Evolutionary conservation across 306 rosid species (phyloP).

Genomic region (Acmispon strigosus): DNA sequence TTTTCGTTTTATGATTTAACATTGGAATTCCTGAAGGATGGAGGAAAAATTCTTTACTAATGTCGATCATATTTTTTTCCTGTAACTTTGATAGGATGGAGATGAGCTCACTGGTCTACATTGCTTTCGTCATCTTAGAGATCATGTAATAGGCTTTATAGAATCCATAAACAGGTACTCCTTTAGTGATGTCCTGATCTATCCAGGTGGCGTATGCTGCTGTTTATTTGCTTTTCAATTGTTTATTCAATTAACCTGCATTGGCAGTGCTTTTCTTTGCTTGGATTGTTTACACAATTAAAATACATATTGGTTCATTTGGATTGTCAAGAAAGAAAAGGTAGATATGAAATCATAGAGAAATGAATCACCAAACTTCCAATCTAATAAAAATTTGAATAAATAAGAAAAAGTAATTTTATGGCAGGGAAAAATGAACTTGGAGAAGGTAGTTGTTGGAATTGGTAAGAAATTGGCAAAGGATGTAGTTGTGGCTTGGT

Average conservation of each 20-base stretch:
- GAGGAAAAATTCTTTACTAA: neutral
- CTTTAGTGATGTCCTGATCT: slow-evolving; percentile 2
- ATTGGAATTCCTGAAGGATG: slow-evolving; percentile 10
- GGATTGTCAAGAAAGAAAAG: too few species aligned
- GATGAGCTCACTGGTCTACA: slow-evolving; percentile 97
- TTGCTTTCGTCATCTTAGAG: slow-evolving; percentile 95
- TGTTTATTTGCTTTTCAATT: neutral
- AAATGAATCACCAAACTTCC: too few species aligned
- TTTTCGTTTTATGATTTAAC: neutral
- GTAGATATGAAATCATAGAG: too few species aligned
- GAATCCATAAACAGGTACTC: slow-evolving; percentile 92
- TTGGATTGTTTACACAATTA: too few species aligned
- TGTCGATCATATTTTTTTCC: slow-evolving; percentile 17
- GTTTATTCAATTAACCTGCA: neutral
- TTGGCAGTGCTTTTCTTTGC: neutral
- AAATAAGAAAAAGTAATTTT: too few species aligned
- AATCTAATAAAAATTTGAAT: too few species aligned
- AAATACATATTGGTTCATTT: too few species aligned
- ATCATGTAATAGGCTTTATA: slow-evolving; percentile 74
- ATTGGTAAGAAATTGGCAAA: too few species aligned
- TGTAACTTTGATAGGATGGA: slow-evolving; percentile 62
- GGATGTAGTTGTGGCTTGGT: too few species aligned
- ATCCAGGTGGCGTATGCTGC: slow-evolving; percentile 4
- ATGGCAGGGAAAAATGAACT: too few species aligned
- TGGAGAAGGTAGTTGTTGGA: too few species aligned